Evolutionary conservation across 371 early-diverging fungal genomes (phyloP).

Genomic region (Mucor ambiguus): DNA sequence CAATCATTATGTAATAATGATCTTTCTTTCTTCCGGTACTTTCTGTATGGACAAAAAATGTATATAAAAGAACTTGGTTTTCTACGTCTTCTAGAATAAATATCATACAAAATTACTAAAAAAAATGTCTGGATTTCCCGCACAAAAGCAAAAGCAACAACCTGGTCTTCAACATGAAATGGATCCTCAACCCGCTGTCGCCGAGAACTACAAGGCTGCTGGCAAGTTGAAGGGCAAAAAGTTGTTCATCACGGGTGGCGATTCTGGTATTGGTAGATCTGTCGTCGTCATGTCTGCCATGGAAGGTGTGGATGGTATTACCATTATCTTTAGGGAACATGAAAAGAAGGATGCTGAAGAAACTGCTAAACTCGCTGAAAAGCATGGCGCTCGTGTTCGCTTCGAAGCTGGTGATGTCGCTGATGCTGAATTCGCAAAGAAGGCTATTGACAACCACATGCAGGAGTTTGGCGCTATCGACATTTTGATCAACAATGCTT

Average conservation of each 20-base stretch:
- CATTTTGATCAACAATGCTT: conserved; percentile 54
- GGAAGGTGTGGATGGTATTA: conserved; percentile 32
- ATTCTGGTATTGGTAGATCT: conserved; percentile 31
- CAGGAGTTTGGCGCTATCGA: conserved; percentile 42
- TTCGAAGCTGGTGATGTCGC: conserved; percentile 15
- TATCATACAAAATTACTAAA: neutral
- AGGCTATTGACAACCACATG: conserved; percentile 23
- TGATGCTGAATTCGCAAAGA: conserved; percentile 13
- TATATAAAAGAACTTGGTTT: neutral
- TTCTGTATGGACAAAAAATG: neutral
- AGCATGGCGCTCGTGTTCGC: conserved; percentile 11
- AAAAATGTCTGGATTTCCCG: conserved; percentile 16
- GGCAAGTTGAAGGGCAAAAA: conserved; percentile 30
- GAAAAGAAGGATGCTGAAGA: conserved; percentile 28
- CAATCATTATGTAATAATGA: conserved; percentile 1
- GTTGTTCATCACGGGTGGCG: conserved; percentile 23
- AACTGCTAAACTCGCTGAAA: conserved; percentile 17
- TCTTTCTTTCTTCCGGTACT: neutral
- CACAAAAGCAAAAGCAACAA: conserved; percentile 12
- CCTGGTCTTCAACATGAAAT: conserved; percentile 33
- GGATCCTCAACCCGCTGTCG: conserved; percentile 20
- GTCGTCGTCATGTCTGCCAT: conserved; percentile 24
- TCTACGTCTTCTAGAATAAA: neutral
- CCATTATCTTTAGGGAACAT: conserved; percentile 20
- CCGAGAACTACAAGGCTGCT: conserved; percentile 27